Evolutionary conservation across 441 rosid genomes (phyloP).

Genomic region (Arabidopsis hybrid): DNA sequence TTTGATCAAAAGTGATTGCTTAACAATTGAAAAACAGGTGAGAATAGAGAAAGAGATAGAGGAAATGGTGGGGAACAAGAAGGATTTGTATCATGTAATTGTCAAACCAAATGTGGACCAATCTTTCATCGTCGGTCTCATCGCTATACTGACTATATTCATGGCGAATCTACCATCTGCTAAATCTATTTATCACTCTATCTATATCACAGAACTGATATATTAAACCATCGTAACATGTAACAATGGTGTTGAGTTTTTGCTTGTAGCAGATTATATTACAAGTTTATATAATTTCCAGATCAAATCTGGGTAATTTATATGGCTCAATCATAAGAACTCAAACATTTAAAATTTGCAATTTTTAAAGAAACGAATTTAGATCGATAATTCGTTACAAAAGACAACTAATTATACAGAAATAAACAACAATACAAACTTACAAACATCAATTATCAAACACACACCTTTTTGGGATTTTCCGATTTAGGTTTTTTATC

Average conservation of each 20-base stretch:
- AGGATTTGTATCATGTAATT: constrained; percentile 67
- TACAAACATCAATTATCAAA: constrained; percentile 13
- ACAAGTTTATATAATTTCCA: no score
- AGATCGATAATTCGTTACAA: background rate
- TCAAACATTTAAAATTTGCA: no score
- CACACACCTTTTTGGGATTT: background rate
- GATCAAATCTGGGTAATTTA: no score
- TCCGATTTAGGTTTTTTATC: background rate
- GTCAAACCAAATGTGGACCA: constrained; percentile 72
- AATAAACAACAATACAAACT: constrained; percentile 5
- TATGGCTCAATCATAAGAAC: no score
- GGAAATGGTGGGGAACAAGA: constrained; percentile 57
- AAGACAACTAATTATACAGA: constrained; percentile 19
- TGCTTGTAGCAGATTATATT: no score
- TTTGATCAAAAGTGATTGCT: constrained; percentile 5
- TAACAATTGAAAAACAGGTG: constrained; percentile 48
- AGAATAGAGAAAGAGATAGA: constrained; percentile 58
- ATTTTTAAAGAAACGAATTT: no score
- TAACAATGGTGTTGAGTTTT: no score
- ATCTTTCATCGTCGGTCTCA: constrained; percentile 73
- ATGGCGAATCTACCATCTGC: constrained; percentile 77
- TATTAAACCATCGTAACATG: background rate
- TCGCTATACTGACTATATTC: constrained; percentile 72
- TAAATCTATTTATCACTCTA: background rate
- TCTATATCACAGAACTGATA: background rate